phyloP scores from a whole-genome alignment of 495 filamentous ascomycete species.

The Tricharina praecox region DNA sequence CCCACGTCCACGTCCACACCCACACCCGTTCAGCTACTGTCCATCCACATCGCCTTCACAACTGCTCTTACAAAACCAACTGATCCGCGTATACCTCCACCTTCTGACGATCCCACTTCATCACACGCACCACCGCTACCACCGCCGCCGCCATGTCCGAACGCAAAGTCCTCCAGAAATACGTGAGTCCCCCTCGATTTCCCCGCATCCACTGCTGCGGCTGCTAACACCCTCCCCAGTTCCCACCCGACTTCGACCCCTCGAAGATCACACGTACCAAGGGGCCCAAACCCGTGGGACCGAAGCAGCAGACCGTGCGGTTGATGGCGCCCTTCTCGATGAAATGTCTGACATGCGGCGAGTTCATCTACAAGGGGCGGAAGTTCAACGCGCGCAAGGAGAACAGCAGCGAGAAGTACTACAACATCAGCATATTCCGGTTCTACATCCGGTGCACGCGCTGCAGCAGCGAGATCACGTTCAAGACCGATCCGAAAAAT shows the following conservation, averaged over 20 bases:
- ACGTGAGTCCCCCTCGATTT: conserved; percentile 16
- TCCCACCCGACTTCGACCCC: conserved; percentile 95
- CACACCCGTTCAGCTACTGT: not conserved
- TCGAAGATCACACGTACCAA: conserved; percentile 56
- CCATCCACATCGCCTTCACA: not conserved
- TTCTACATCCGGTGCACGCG: conserved; percentile 94
- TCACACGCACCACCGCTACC: no score
- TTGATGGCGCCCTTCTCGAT: conserved; percentile 94
- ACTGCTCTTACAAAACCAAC: not conserved
- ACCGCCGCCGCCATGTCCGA: conserved; percentile 55
- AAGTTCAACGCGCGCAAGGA: conserved; percentile 98
- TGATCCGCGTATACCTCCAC: not conserved
- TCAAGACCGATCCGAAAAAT: conserved; percentile 85
- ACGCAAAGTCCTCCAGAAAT: conserved; percentile 61
- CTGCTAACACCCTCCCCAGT: conserved; percentile 33
- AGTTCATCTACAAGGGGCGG: conserved; percentile 91
- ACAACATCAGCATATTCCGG: conserved; percentile 71
- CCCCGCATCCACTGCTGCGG: conserved; percentile 6
- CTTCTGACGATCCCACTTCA: no score
- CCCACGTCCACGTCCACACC: not conserved
- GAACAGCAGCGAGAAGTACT: conserved; percentile 80
- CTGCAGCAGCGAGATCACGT: conserved; percentile 79
- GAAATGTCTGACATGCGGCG: conserved; percentile 78
- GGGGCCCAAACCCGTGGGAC: conserved; percentile 52
- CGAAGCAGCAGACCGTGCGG: conserved; percentile 76